Percentiles rank a stretch among this genome's conserved stretches.
These are phyloP conservation scores for Colletotrichum caudatum DNA, from an alignment of 2,329 filamentous ascomycete genomes.

Conservation along the genomic window DNA sequence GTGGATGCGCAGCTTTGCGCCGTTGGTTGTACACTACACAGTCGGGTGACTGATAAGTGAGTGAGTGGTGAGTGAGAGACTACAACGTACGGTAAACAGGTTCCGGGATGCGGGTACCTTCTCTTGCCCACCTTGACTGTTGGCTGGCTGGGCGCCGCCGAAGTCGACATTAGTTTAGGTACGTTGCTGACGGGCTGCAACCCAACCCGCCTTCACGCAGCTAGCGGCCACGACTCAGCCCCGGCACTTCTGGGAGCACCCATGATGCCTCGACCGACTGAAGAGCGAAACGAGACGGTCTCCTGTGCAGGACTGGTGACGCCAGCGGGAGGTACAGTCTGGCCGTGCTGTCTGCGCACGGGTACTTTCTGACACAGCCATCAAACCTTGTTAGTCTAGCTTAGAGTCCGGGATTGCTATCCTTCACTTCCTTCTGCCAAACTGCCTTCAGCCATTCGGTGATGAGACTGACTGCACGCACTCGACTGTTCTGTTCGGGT, in stretches of 20 bases:
- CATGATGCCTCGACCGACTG: conserved; percentile 34
- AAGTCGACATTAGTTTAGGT: conserved; percentile 8
- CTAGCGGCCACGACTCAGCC: conserved; percentile 40
- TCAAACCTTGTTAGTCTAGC: conserved; percentile 27
- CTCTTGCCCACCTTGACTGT: background rate
- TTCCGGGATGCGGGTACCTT: background rate
- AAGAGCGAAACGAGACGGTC: too few relatives aligned
- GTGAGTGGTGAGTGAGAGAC: background rate
- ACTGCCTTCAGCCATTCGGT: background rate
- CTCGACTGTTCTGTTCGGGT: background rate
- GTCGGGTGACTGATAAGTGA: background rate
- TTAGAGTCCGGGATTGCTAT: conserved; percentile 1
- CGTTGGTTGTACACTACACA: background rate
- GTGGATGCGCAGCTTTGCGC: conserved; percentile 24
- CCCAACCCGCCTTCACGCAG: conserved; percentile 23
- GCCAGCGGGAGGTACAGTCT: conserved; percentile 19
- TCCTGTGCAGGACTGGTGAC: conserved; percentile 7
- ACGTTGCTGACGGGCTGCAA: conserved; percentile 36
- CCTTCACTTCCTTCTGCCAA: background rate
- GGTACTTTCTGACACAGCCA: conserved; percentile 40
- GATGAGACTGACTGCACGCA: background rate
- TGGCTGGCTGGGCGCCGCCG: conserved; percentile 9
- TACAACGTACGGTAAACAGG: background rate
- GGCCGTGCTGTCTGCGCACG: conserved; percentile 34
- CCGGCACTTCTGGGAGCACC: conserved; percentile 32